Percentiles rank a stretch among this genome's conserved stretches.
Evolutionary conservation across 2,329 filamentous ascomycete species (phyloP).

Genomic region (Ceratocystiopsis sp.): DNA sequence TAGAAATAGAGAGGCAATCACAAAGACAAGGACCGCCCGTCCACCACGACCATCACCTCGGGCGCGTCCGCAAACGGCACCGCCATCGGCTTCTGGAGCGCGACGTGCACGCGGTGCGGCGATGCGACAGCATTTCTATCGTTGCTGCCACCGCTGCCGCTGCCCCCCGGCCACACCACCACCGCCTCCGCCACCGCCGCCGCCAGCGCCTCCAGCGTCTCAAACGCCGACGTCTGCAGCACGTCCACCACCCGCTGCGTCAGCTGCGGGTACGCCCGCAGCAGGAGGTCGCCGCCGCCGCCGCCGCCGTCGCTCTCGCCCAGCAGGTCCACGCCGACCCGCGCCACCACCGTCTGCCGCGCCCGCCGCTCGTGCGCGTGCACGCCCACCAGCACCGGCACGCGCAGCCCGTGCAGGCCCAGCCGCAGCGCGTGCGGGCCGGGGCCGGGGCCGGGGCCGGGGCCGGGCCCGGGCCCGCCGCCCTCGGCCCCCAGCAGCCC

Average conservation of each 20-base stretch:
- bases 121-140: too few species aligned
- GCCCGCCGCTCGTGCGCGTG: slow-evolving; percentile 49
- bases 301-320: slow-evolving; percentile 21
- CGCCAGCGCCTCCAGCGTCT: slow-evolving; percentile 46
- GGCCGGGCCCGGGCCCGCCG: neutral
- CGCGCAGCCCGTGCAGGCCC: slow-evolving; percentile 36
- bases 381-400: slow-evolving; percentile 55
- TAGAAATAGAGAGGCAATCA: neutral
- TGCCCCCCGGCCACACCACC: too few species aligned
- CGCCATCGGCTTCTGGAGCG: slow-evolving; percentile 56
- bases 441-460: neutral
- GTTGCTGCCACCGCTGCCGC: too few species aligned
- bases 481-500: slow-evolving; percentile 9
- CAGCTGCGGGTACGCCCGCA: slow-evolving; percentile 33
- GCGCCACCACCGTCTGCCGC: slow-evolving; percentile 7
- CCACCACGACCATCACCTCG: slow-evolving; percentile 38
- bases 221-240: slow-evolving; percentile 38
- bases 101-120: slow-evolving; percentile 42
- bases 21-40: neutral
- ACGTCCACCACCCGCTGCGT: slow-evolving; percentile 44
- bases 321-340: slow-evolving; percentile 37
- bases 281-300: too few species aligned
- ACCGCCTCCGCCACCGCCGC: slow-evolving; percentile 29
- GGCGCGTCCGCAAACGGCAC: slow-evolving; percentile 58
- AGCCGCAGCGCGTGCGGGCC: slow-evolving; percentile 16